Base-by-base conservation (phyloP, 2,329 filamentous ascomycete genomes). In the Pleoardoris graminearum region DNA sequence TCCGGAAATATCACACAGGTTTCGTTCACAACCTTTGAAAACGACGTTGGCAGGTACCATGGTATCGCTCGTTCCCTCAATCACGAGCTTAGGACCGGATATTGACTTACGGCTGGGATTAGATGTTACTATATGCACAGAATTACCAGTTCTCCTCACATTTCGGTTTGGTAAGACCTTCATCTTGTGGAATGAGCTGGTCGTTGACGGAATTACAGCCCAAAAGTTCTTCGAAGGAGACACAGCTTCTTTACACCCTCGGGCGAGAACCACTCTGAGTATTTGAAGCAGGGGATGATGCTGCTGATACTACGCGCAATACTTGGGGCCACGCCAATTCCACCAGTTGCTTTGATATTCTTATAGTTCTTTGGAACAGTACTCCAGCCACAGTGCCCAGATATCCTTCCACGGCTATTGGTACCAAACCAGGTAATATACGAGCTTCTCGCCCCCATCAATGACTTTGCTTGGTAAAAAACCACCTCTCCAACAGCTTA, bases 391-490 rank as follows among this genome's bases (percentile, higher is more conserved):
- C 23, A 3, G 46, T 32, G 7, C 56, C 53, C 7, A 56, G 25
- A 36, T 58, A 52, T n/a, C 50, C 53, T 5, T 44, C 43, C 3
- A 53, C 33, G 3, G 56, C 50, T 3, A n/a, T n/a, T n/a, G n/a
- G n/a, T n/a, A n/a, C n/a, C n/a, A n/a, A n/a, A n/a, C n/a, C n/a
- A n/a, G n/a, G n/a, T n/a, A n/a, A n/a, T n/a, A n/a, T n/a, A n/a
- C n/a, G n/a, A n/a, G n/a, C n/a, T n/a, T n/a, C n/a, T n/a, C n/a
- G n/a, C n/a, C n/a, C n/a, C n/a, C n/a, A n/a, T n/a, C n/a, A n/a
- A n/a, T n/a, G n/a, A n/a, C n/a, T n/a, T n/a, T n/a, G n/a, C n/a
- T n/a, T n/a, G n/a, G n/a, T n/a, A n/a, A n/a, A n/a, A n/a, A n/a
- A n/a, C n/a, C n/a, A n/a, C n/a, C n/a, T n/a, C n/a, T n/a, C n/a